These are phyloP conservation scores for Zymoseptoria brevis DNA, from an alignment of 2,329 filamentous ascomycete genomes.

Conservation along the genomic window DNA sequence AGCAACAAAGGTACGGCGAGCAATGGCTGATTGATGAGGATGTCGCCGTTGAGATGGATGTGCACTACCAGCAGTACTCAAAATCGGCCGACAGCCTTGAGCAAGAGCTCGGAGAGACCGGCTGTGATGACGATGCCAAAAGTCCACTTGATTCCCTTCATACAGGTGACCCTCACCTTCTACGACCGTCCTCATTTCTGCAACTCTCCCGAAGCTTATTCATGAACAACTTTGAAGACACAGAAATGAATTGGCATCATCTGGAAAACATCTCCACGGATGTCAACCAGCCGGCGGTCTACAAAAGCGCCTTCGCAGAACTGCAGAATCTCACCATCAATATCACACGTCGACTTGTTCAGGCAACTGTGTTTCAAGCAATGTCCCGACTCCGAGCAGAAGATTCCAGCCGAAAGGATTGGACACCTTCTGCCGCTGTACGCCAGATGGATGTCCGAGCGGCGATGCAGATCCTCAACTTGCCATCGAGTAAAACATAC, in stretches of 20 bases:
- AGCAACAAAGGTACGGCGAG: constrained; percentile 53
- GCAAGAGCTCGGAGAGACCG: neutral
- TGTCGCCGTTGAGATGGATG: constrained; percentile 29
- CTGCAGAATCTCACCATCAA: constrained; percentile 61
- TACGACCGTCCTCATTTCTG: constrained; percentile 55
- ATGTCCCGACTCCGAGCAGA: constrained; percentile 56
- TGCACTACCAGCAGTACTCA: constrained; percentile 4
- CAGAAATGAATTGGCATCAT: constrained; percentile 60
- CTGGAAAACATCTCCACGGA: constrained; percentile 39
- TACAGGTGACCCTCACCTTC: constrained; percentile 47
- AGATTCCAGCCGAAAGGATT: constrained; percentile 19
- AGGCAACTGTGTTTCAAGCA: constrained; percentile 62
- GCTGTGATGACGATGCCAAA: neutral
- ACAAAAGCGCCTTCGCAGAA: constrained; percentile 67
- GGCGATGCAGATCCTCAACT: constrained; percentile 47
- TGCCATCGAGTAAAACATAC: constrained; percentile 43
- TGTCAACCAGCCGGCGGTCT: constrained; percentile 56
- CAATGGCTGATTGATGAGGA: constrained; percentile 56
- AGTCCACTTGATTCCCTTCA: neutral
- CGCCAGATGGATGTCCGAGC: constrained; percentile 43
- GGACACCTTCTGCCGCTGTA: constrained; percentile 18
- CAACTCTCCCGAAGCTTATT: constrained; percentile 59
- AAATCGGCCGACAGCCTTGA: constrained; percentile 22
- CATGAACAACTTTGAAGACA: constrained; percentile 58
- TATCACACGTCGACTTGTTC: constrained; percentile 62